Base-by-base conservation (phyloP, 768 basidiomycete genomes). In the Multifurca ochricompacta region DNA sequence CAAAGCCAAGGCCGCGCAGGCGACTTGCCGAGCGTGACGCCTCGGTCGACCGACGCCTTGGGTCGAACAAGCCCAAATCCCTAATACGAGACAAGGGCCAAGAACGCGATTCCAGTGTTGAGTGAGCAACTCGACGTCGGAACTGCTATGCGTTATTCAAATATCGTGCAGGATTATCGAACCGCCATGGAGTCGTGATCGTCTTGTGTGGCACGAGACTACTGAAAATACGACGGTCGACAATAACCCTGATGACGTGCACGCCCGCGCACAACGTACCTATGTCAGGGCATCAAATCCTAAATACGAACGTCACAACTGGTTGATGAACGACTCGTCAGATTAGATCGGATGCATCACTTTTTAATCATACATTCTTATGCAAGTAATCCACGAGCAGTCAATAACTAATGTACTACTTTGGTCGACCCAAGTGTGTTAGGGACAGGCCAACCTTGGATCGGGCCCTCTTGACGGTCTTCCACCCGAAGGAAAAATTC, bases 401-500 rank as follows among this genome's bases (percentile, higher is more conserved):
- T 34, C 46, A 19, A 40, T 31, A 31, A 37, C 13, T 21, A 32
- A 39, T 36, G 14, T 21, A 8, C 18, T 45, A 39, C 16, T 45
- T 40, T 45, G n/a, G n/a, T n/a, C n/a, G n/a, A n/a, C n/a, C n/a
- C n/a, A n/a, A n/a, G n/a, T 23, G 32, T 36, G 39, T 21, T 13
- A 50, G 51, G 8, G 30, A 40, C 6, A 13, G 57, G 46, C 66
- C 68, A 70, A 16, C 62, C 66, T 1, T 59, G 47, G 5, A 70
- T 42, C 8, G 63, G 44, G 14, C 56, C 39, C 27, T 71, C 65
- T 27, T 74, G 69, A 3, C 69, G 65, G 54, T 77, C 74, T 59
- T 86, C 83, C 1, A 91, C 91, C 14, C 78, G 75, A 16, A 70
- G 60, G 69, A 96, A 98, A 64, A 80, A 87, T 23, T 78, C 69